These are phyloP conservation scores for Physaria fendleri DNA, from an alignment of 345 rosid species.

Conservation along the genomic window DNA sequence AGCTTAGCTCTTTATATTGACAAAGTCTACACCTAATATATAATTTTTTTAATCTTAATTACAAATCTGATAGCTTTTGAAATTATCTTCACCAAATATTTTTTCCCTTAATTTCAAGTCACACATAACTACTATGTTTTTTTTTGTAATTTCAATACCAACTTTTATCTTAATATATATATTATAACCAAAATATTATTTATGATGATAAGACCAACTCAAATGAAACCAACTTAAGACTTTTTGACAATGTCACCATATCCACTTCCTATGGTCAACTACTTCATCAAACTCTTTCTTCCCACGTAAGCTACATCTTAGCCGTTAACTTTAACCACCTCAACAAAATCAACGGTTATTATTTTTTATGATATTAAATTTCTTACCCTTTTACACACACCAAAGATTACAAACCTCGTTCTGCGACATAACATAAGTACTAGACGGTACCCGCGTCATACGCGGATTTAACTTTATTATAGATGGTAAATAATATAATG, in stretches of 20 bases:
- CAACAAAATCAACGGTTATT: slow-evolving; percentile 1
- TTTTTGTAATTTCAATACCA: background rate
- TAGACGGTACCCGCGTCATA: too few relatives aligned
- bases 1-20: background rate
- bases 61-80: slow-evolving; percentile 15
- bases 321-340: background rate
- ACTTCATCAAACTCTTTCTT: slow-evolving; percentile 22
- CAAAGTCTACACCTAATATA: slow-evolving; percentile 27
- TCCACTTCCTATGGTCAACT: slow-evolving; percentile 34
- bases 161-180: background rate
- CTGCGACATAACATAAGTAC: too few relatives aligned
- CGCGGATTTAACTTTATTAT: too few relatives aligned
- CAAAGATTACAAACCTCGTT: background rate
- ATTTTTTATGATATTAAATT: background rate
- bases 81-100: slow-evolving; percentile 24
- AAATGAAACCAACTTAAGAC: slow-evolving; percentile 30
- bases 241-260: slow-evolving; percentile 33
- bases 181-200: background rate
- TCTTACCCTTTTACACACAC: background rate
- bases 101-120: slow-evolving; percentile 17
- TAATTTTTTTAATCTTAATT: background rate
- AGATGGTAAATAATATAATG: too few relatives aligned
- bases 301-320: slow-evolving; percentile 2
- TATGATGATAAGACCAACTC: slow-evolving; percentile 15
- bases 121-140: background rate